Conservation (phyloP, 352 stramenopile species). For the Phytophthora chlamydospora region DNA sequence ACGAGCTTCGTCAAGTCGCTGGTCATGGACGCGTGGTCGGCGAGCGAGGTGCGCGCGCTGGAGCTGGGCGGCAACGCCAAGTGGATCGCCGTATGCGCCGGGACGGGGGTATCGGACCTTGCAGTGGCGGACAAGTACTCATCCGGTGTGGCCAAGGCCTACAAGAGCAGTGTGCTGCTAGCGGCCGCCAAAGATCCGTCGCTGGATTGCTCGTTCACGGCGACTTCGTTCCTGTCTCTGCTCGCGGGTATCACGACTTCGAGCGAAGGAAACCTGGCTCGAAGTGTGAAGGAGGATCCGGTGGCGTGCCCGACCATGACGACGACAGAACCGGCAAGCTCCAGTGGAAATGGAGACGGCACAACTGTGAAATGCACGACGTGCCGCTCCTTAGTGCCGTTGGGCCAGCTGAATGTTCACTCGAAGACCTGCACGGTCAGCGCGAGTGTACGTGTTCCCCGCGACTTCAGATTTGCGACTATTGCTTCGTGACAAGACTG, state of each 20-base stretch:
- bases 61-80: slow-evolving; percentile 83
- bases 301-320: slow-evolving; percentile 10
- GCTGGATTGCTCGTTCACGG: slow-evolving; percentile 44
- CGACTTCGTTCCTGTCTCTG: slow-evolving; percentile 55
- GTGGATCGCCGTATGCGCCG: slow-evolving; percentile 75
- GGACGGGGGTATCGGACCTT: slow-evolving; percentile 49
- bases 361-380: slow-evolving; percentile 77
- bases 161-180: slow-evolving; percentile 51
- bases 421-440: slow-evolving; percentile 64
- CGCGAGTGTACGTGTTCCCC: slow-evolving; percentile 38
- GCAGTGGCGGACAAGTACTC: slow-evolving; percentile 67
- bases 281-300: slow-evolving; percentile 16
- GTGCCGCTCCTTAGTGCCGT: slow-evolving; percentile 49
- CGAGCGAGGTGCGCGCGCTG: slow-evolving; percentile 55
- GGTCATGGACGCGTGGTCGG: slow-evolving; percentile 77
- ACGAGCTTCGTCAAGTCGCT: slow-evolving; percentile 89
- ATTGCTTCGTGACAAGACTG: neutral
- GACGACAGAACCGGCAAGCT: neutral
- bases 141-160: slow-evolving; percentile 63
- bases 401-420: slow-evolving; percentile 65
- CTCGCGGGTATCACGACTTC: slow-evolving; percentile 31
- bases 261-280: slow-evolving; percentile 9
- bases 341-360: slow-evolving; percentile 9
- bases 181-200: slow-evolving; percentile 28
- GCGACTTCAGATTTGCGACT: neutral